Percentiles rank a stretch among this genome's conserved stretches.
These are phyloP conservation scores for Fonsecaea multimorphosa DNA, from an alignment of 2,329 filamentous ascomycete species.

Conservation along the genomic window DNA sequence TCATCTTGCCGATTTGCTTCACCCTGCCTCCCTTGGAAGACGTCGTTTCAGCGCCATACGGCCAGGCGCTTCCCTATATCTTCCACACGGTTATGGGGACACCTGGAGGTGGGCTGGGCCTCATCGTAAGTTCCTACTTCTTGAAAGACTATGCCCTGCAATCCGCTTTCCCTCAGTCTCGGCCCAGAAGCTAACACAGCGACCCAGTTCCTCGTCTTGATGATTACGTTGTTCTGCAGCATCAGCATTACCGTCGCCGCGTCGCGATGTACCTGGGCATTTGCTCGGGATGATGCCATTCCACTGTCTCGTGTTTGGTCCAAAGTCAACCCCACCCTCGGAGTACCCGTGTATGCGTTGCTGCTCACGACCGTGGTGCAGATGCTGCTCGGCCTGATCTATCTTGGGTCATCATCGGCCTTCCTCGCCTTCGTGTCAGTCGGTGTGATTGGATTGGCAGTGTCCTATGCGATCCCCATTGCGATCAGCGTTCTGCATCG, in stretches of 20 bases:
- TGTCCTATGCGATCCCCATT: conserved; percentile 64
- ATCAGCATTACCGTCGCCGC: conserved; percentile 61
- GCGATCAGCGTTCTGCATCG: conserved; percentile 56
- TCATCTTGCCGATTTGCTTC: conserved; percentile 60
- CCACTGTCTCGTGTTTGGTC: conserved; percentile 66
- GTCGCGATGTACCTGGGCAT: conserved; percentile 66
- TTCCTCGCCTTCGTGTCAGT: conserved; percentile 61
- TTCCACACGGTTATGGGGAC: conserved; percentile 58
- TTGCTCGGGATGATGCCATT: conserved; percentile 75
- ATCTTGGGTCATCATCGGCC: conserved; percentile 55
- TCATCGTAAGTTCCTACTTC: conserved; percentile 43
- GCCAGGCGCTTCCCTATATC: conserved; percentile 59
- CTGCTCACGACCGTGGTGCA: conserved; percentile 65
- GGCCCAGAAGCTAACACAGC: background rate
- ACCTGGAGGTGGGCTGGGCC: conserved; percentile 54
- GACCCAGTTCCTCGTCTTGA: conserved; percentile 52
- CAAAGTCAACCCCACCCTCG: conserved; percentile 63
- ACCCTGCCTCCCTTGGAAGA: conserved; percentile 56
- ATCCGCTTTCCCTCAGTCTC: background rate
- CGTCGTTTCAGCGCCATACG: conserved; percentile 53
- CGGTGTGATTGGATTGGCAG: conserved; percentile 62
- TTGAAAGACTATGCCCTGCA: background rate
- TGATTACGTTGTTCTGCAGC: conserved; percentile 60
- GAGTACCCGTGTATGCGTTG: conserved; percentile 72
- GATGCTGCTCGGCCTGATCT: conserved; percentile 58